Evolutionary conservation across 768 basidiomycete genomes (phyloP).

Genomic region (Strobilomyces confusus): DNA sequence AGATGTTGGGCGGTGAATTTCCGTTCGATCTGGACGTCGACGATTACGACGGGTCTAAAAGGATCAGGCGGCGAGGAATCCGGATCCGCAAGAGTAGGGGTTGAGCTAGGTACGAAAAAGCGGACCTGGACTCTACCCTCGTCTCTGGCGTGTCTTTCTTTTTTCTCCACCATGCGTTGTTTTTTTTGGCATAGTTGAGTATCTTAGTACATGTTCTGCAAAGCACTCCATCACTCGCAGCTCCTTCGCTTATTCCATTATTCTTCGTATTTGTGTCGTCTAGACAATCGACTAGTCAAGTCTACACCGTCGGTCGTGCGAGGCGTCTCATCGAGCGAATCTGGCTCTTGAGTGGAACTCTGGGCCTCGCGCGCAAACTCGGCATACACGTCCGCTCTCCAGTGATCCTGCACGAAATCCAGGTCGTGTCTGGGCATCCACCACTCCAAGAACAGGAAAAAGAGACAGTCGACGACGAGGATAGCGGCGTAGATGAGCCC

Average conservation of each 20-base stretch:
- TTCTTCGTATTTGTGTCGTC: constrained; percentile 15
- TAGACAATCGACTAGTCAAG: constrained; percentile 5
- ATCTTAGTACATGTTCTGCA: constrained; percentile 1
- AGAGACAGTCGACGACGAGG: constrained; percentile 82
- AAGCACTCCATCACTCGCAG: not conserved
- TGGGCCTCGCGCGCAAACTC: constrained; percentile 11
- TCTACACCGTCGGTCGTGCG: not conserved
- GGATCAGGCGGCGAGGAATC: constrained; percentile 19
- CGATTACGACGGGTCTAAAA: constrained; percentile 22
- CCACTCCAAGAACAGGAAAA: constrained; percentile 83
- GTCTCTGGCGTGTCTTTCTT: not conserved
- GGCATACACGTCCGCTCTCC: constrained; percentile 41
- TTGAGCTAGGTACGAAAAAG: constrained; percentile 3
- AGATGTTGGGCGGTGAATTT: constrained; percentile 18
- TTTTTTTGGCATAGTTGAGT: not conserved
- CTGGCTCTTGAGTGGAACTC: not conserved
- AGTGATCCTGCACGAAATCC: constrained; percentile 67
- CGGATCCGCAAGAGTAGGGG: constrained; percentile 21
- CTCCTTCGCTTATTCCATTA: constrained; percentile 18
- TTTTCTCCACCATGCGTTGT: not conserved
- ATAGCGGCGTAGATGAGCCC: constrained; percentile 90
- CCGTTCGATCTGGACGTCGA: constrained; percentile 17
- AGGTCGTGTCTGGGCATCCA: constrained; percentile 74
- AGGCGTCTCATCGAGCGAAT: not conserved
- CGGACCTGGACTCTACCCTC: not conserved